Evolutionary conservation across 306 rosid genomes (phyloP), one percentile per base, ranked within the genome.

Genomic region (Glycine soja): DNA sequence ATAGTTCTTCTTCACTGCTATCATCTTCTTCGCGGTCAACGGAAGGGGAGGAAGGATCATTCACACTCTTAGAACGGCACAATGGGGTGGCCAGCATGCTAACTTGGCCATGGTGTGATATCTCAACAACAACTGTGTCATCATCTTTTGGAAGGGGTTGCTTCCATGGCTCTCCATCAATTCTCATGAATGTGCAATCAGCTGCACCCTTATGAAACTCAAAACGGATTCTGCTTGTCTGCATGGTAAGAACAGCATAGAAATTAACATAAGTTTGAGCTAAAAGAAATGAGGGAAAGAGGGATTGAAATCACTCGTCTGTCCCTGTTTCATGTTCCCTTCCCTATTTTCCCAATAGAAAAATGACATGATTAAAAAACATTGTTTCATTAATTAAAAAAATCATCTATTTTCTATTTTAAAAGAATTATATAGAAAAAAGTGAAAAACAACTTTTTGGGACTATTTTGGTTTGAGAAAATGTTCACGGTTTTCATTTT

Each of bases 141-240:
- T 95, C 94, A 7, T 92, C 92, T n/a, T 61, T 78, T 11, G 97
- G 97, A 40, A 95, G 95, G 52, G 98, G 95, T 62, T 95, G 98
- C 78, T 95, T 91, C 98, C 98, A 95, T 77, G 98, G 98, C 83
- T 95, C 97, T 34, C 98, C 98, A 68, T 95, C 98, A 63, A 95
- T 80, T 77, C 97, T 91, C 98, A 95, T 92, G 88, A 82, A 95
- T 66, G 97, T 87, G 57, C 88, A 89, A 54, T 86, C 91, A 16
- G 89, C 90, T 72, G 91, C 90, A 51, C 90, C 97, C 87, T 90
- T 91, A 2, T 70, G 88, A 70, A 91, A 91, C 91, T 95, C 95
- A 8, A 94, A 94, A 34, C 93, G 91, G 76, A 95, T 83, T 80
- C 87, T 52, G 59, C 77, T 89, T 30, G 97, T 86, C 98, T 95